These are phyloP conservation scores for Usnea hakonensis DNA, from an alignment of 495 filamentous ascomycete genomes.

Conservation along the genomic window DNA sequence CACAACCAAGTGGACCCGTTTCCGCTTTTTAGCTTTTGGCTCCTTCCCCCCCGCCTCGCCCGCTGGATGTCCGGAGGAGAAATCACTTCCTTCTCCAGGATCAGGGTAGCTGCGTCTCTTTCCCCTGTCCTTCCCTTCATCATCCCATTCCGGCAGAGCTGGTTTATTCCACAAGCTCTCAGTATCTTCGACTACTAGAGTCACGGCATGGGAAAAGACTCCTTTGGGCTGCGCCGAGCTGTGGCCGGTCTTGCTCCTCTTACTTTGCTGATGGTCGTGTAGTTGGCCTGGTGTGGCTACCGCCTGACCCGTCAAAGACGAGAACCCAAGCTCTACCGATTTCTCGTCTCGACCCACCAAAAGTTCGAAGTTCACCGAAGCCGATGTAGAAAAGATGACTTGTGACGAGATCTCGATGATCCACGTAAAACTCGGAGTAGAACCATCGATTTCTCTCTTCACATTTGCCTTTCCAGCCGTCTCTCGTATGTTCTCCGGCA, in stretches of 20 bases:
- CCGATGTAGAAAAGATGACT: constrained; percentile 81
- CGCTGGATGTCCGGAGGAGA: background rate
- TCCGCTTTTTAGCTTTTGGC: constrained; percentile 33
- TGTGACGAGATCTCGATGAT: constrained; percentile 86
- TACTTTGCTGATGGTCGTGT: constrained; percentile 57
- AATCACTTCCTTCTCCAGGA: constrained; percentile 14
- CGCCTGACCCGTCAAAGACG: constrained; percentile 33
- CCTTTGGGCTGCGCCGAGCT: constrained; percentile 55
- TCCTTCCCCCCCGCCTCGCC: constrained; percentile 6
- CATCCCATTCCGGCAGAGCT: constrained; percentile 58
- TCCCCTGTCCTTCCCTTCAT: constrained; percentile 31
- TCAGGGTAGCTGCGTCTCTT: constrained; percentile 17
- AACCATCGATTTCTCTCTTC: constrained; percentile 19
- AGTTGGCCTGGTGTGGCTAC: constrained; percentile 57
- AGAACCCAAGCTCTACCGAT: constrained; percentile 57
- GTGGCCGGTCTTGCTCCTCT: constrained; percentile 39
- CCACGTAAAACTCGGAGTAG: constrained; percentile 59
- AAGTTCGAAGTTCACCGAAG: constrained; percentile 84
- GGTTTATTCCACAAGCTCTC: constrained; percentile 85
- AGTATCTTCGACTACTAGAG: constrained; percentile 76
- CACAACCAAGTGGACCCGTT: constrained; percentile 83
- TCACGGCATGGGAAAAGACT: constrained; percentile 70
- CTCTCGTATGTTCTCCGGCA: constrained; percentile 63
- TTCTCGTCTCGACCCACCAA: constrained; percentile 79
- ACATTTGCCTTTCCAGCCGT: constrained; percentile 34